A percentile compares a stretch with the other conserved stretches of the same genome.
Conservation (phyloP, 139 green algal genomes). For the Nannochloris sp. region DNA sequence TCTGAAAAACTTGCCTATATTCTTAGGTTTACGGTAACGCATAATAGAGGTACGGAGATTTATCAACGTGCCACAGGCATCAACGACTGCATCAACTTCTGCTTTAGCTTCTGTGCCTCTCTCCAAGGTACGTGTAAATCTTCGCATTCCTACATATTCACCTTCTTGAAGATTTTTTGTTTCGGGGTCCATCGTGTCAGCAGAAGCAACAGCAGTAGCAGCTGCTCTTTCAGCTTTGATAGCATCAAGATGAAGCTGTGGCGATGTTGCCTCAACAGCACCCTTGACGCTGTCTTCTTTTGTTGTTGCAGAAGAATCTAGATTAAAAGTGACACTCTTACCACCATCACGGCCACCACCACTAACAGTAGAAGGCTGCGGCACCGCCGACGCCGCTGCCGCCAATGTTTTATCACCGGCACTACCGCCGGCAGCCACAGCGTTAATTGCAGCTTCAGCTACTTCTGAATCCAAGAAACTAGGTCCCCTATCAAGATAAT, state of each 20-base stretch:
- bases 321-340: neutral
- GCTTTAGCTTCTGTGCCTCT: slow-evolving; percentile 40
- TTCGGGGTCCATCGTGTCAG: slow-evolving; percentile 13
- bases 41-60: slow-evolving; percentile 86
- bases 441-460: neutral
- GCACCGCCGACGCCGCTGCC: neutral
- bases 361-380: neutral
- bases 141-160: slow-evolving; percentile 74
- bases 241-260: too few relatives aligned
- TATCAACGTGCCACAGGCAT: slow-evolving; percentile 61
- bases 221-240: neutral
- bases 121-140: slow-evolving; percentile 68
- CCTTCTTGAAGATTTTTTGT: slow-evolving; percentile 45
- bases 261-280: too few relatives aligned
- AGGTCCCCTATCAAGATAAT: too few relatives aligned
- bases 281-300: neutral
- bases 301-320: neutral
- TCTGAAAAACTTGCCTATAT: slow-evolving; percentile 43
- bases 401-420: neutral
- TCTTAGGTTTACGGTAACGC: slow-evolving; percentile 61
- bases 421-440: neutral
- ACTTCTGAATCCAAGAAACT: too few relatives aligned
- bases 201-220: neutral
- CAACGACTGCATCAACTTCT: slow-evolving; percentile 41
- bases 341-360: neutral